Base-by-base conservation (phyloP, 345 rosid species). In the Lepidium aucheri region DNA sequence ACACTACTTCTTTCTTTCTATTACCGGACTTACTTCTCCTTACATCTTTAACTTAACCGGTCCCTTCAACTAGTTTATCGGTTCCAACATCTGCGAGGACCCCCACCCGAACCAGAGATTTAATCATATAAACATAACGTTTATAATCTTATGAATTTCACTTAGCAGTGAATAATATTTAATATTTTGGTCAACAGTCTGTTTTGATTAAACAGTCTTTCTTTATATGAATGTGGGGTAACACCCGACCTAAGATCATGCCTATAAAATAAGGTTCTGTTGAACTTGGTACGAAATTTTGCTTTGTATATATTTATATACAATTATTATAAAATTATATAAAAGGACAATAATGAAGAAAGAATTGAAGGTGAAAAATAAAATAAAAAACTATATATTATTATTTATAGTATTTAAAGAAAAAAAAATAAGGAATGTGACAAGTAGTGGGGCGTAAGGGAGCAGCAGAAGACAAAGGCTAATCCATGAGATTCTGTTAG, bases 401-500 rank as follows among this genome's bases (percentile, higher is more conserved):
- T 11, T 7, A n/a, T 33, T 15, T 6, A n/a, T 7, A 53, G 53
- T 43, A 22, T 15, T 28, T 70, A 45, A 44, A 62, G 41, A 47
- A 72, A 18, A 40, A 72, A 62, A 56, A 55, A 36, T 15, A 72
- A 64, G 49, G 65, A 72, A 56, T 72, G 70, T 72, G 76, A 72
- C 65, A 64, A 55, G 76, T 15, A 64, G 76, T 64, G 70, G 76
- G 70, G 44, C 52, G 64, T 40, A 72, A 72, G 65, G 70, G 76
- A 72, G 76, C 70, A 72, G 65, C 30, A 63, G 65, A 72, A 64
- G 51, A 63, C 76, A 72, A 74, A 81, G 82, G 81, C 80, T 76
- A 73, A 66, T 67, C 79, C 82, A 41, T 77, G 76, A 82, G 86
- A 84, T 80, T 82, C 85, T 79, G 88, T 84, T 80, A 83, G 77